Percentiles rank a stretch among this genome's conserved stretches.
Evolutionary conservation across 106 monocot species (phyloP).

Genomic region (Cymbidium sinense): DNA sequence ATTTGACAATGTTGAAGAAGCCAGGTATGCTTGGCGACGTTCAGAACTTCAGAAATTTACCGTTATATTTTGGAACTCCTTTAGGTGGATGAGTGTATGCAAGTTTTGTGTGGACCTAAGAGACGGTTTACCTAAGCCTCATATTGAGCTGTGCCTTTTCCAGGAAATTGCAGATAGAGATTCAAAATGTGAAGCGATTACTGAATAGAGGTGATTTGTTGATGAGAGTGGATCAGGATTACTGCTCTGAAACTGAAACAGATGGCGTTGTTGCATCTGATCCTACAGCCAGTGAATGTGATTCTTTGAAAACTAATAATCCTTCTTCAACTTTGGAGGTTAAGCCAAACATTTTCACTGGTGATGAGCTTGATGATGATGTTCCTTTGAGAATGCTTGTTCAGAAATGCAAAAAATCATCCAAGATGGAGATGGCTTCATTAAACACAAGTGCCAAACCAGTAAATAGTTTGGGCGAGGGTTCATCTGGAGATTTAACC

Average conservation of each 20-base stretch:
- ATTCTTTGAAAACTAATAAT: conserved; percentile 14
- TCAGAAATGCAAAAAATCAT: conserved; percentile 15
- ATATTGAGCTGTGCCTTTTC: conserved; percentile 15
- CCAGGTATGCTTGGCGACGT: conserved; percentile 41
- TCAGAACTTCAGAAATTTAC: background rate
- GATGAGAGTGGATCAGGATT: conserved; percentile 32
- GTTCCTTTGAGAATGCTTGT: conserved; percentile 48
- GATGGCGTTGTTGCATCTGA: conserved; percentile 51
- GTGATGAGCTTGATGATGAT: conserved; percentile 34
- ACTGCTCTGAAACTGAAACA: conserved; percentile 91
- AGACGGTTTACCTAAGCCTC: background rate
- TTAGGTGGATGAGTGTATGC: background rate
- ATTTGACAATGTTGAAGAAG: conserved; percentile 88
- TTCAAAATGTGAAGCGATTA: conserved; percentile 47
- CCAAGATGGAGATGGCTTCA: conserved; percentile 29
- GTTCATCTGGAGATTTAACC: conserved; percentile 13
- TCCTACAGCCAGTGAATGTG: conserved; percentile 11
- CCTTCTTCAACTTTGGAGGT: conserved; percentile 10
- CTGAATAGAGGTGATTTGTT: conserved; percentile 26
- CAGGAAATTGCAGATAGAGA: conserved; percentile 83
- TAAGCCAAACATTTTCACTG: background rate
- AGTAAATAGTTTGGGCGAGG: conserved; percentile 12
- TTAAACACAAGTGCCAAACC: conserved; percentile 14
- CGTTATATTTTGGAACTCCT: background rate
- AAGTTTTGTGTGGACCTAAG: background rate